phyloP scores from a whole-genome alignment of 257 asterid genomes.

The Gentiana macrophylla region DNA sequence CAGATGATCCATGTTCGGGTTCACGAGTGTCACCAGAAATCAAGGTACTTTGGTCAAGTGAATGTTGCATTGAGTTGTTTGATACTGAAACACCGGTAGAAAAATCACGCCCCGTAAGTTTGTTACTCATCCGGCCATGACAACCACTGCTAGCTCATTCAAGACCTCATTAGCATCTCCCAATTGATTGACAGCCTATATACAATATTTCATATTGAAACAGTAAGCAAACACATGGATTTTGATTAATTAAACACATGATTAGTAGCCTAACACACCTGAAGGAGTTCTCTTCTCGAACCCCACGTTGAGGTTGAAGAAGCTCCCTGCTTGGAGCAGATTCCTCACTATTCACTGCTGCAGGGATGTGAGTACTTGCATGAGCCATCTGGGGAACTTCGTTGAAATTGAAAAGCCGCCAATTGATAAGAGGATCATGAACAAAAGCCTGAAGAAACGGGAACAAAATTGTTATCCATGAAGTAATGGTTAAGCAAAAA shows the following conservation, averaged over 20 bases:
- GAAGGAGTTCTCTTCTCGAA: constrained; percentile 91
- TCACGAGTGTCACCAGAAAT: constrained; percentile 68
- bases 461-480: not conserved
- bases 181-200: constrained; percentile 83
- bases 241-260: no score
- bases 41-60: constrained; percentile 54
- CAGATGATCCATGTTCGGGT: constrained; percentile 89
- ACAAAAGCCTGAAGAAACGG: constrained; percentile 75
- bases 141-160: constrained; percentile 91
- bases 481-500: no score
- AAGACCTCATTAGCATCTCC: constrained; percentile 98
- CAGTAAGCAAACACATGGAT: not conserved
- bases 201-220: constrained; percentile 6
- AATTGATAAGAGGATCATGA: constrained; percentile 94
- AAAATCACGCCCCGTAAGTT: constrained; percentile 96
- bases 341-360: constrained; percentile 60
- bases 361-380: constrained; percentile 45
- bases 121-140: constrained; percentile 99
- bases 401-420: constrained; percentile 98
- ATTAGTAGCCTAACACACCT: constrained; percentile 25
- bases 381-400: constrained; percentile 91
- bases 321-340: constrained; percentile 48
- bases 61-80: constrained; percentile 46
- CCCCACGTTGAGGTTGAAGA: constrained; percentile 80
- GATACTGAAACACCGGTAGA: constrained; percentile 42